Base-by-base conservation (phyloP, 345 rosid genomes). In the Populus tremula region DNA sequence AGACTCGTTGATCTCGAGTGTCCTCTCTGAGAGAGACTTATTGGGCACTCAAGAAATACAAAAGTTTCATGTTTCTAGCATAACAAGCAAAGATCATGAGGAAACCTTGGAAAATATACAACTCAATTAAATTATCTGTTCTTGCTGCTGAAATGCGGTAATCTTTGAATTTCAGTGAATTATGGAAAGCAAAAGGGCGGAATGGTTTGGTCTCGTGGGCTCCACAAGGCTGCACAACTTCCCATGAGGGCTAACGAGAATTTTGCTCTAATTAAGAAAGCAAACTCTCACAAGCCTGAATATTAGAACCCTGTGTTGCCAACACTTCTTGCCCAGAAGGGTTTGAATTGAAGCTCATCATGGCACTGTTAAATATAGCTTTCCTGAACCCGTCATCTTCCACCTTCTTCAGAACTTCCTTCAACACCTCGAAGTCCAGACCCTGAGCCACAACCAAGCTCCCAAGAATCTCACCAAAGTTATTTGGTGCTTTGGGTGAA, bases 381-480 rank as follows among this genome's bases (percentile, higher is more conserved):
- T 89, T 90, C 84, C 72, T 89, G 82, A 75, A 87, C 72, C 8
- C 23, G 33, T 83, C 88, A 68, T 93, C 93, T 71, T 90, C 91
- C 82, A 93, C 81, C 79, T 87, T 87, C 83, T 80, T 77, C 14
- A 93, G 87, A 70, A 88, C 73, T 74, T 91, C 92, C 69, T 79
- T 86, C 70, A 92, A 85, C 72, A 82, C 68, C 38, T 80, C 80
- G 67, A 92, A 90, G 78, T 88, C 83, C 45, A 85, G 79, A 14
- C 78, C 88, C 31, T 82, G 82, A 0, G 81, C 82, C 81, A 84
- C 67, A 45, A 92, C 76, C 45, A 94, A 84, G 71, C 83, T 85
- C 75, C 97, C 97, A 6, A 93, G 72, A 56, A 92, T 84, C 76
- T 89, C 91, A 21, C 95, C 95, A 75, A 90, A 93, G 78, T 83